phyloP scores from a whole-genome alignment of 306 rosid species.

The Betula pendula region DNA sequence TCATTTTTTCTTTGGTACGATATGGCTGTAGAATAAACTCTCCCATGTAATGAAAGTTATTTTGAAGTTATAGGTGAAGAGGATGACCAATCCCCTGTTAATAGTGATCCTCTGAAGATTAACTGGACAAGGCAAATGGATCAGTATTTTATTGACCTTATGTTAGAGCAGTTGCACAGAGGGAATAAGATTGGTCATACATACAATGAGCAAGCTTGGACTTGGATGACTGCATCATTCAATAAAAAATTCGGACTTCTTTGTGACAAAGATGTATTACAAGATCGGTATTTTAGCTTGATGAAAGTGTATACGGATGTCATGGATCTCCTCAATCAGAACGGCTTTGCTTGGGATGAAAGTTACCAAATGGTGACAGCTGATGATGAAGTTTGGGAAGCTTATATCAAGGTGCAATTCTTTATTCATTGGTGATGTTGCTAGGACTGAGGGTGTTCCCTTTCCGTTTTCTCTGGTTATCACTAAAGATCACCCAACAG shows the following conservation, averaged over 20 bases:
- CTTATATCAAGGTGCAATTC: neutral
- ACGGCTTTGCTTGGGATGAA: slow-evolving; percentile 13
- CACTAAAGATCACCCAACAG: slow-evolving; percentile 21
- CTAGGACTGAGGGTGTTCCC: neutral
- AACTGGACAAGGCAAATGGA: slow-evolving; percentile 10
- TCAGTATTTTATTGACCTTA: neutral
- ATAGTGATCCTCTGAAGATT: neutral
- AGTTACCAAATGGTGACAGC: neutral
- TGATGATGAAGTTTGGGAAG: neutral
- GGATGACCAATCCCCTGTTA: slow-evolving; percentile 31
- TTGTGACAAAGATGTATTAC: slow-evolving; percentile 29
- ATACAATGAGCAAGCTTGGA: slow-evolving; percentile 39
- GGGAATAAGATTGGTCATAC: slow-evolving; percentile 29
- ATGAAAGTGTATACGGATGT: slow-evolving; percentile 5
- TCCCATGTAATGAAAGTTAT: slow-evolving; percentile 7
- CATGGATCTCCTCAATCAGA: neutral
- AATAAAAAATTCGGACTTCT: slow-evolving; percentile 21
- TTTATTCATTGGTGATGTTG: neutral
- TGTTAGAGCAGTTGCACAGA: slow-evolving; percentile 37
- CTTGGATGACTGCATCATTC: slow-evolving; percentile 25
- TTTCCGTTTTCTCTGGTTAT: neutral
- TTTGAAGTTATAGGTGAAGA: slow-evolving; percentile 28
- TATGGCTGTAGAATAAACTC: slow-evolving; percentile 5
- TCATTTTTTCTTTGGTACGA: slow-evolving; percentile 2
- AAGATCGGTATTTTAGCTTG: slow-evolving; percentile 20